Evolutionary conservation across 352 stramenopile species (phyloP).

Genomic region (Phytophthora sansomeana): DNA sequence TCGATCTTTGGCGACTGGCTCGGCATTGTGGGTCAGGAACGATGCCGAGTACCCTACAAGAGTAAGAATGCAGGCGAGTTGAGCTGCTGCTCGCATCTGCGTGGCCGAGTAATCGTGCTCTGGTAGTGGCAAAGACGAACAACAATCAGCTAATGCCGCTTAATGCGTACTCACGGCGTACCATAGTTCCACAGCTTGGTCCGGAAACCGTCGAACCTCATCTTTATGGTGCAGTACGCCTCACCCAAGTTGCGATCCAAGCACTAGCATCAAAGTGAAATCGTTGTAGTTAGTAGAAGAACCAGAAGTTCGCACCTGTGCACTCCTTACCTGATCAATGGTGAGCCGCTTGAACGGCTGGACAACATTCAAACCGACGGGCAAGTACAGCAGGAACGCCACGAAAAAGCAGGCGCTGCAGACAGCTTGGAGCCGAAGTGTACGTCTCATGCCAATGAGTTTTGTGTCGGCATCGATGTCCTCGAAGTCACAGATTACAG

Average conservation of each 20-base stretch:
- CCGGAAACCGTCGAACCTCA: slow-evolving; percentile 33
- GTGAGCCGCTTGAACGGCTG: slow-evolving; percentile 53
- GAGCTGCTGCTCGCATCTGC: slow-evolving; percentile 52
- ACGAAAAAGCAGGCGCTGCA: slow-evolving; percentile 55
- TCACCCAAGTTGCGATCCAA: slow-evolving; percentile 40
- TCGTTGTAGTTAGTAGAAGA: background rate
- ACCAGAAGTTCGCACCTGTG: background rate
- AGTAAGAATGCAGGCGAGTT: slow-evolving; percentile 62
- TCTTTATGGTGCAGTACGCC: slow-evolving; percentile 47
- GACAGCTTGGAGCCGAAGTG: slow-evolving; percentile 38
- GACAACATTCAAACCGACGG: slow-evolving; percentile 57
- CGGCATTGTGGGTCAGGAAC: slow-evolving; percentile 48
- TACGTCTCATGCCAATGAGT: slow-evolving; percentile 33
- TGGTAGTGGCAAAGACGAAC: slow-evolving; percentile 2
- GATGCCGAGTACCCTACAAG: slow-evolving; percentile 62
- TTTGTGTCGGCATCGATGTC: slow-evolving; percentile 19
- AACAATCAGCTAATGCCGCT: background rate
- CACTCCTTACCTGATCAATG: slow-evolving; percentile 38
- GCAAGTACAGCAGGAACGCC: slow-evolving; percentile 72
- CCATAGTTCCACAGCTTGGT: slow-evolving; percentile 64
- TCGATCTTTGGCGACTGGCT: slow-evolving; percentile 19
- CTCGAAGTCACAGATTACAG: slow-evolving; percentile 25
- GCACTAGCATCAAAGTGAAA: slow-evolving; percentile 16
- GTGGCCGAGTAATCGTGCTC: slow-evolving; percentile 37
- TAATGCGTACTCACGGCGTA: slow-evolving; percentile 9